These are phyloP conservation scores for Colletotrichum chrysophilum DNA, from an alignment of 2,329 filamentous ascomycete genomes.

Conservation along the genomic window DNA sequence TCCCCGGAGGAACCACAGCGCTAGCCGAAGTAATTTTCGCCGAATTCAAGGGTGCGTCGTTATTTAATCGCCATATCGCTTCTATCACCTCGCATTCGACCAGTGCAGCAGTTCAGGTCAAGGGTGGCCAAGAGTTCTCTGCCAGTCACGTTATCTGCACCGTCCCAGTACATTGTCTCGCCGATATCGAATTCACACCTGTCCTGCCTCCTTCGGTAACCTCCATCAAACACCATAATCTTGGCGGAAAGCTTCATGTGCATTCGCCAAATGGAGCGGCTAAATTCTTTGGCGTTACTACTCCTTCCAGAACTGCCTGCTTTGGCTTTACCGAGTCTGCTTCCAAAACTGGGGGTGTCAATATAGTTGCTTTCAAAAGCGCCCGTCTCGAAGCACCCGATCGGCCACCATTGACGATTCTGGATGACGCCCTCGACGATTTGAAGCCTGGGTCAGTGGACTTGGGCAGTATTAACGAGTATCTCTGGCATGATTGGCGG, in stretches of 20 bases:
- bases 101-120: neutral
- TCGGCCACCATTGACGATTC: neutral
- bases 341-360: neutral
- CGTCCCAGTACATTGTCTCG: neutral
- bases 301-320: neutral
- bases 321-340: neutral
- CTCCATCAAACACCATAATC: neutral
- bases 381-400: neutral
- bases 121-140: neutral
- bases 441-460: neutral
- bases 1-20: neutral
- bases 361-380: neutral
- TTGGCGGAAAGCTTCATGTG: neutral
- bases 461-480: neutral
- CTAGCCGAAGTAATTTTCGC: neutral
- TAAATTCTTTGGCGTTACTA: neutral
- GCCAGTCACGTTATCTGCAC: neutral
- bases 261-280: neutral
- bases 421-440: neutral
- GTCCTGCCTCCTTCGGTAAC: neutral
- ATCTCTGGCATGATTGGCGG: neutral
- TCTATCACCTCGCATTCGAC: fast-evolving
- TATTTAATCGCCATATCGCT: neutral
- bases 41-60: neutral
- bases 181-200: neutral